Evolutionary conservation across 2,329 filamentous ascomycete genomes (phyloP).

Genomic region (Cyphellophora europaea): DNA sequence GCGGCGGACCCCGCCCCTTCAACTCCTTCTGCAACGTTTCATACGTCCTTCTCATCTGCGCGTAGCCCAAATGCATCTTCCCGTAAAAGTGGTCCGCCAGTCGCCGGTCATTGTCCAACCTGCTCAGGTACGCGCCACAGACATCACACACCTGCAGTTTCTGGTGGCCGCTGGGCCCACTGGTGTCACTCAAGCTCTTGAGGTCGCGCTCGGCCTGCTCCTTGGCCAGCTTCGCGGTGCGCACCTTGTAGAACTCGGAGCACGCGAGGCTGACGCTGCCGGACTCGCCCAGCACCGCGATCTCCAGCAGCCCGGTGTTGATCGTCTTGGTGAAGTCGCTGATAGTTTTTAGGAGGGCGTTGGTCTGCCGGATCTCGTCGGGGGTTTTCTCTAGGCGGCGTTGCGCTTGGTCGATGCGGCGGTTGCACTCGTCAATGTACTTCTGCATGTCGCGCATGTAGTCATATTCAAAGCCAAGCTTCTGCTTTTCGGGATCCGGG

Average conservation of each 20-base stretch:
- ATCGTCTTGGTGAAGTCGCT: slow-evolving; percentile 70
- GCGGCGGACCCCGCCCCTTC: slow-evolving; percentile 59
- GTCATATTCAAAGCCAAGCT: slow-evolving; percentile 89
- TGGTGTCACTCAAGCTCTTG: slow-evolving; percentile 83
- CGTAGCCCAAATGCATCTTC: slow-evolving; percentile 98
- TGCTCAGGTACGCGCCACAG: slow-evolving; percentile 85
- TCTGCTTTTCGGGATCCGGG: slow-evolving; percentile 59
- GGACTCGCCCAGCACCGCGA: slow-evolving; percentile 74
- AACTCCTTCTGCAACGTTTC: slow-evolving; percentile 82
- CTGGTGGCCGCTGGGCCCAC: slow-evolving; percentile 87
- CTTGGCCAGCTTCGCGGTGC: slow-evolving; percentile 70
- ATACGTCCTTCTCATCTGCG: slow-evolving; percentile 92
- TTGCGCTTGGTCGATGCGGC: slow-evolving; percentile 84
- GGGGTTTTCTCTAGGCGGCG: slow-evolving; percentile 90
- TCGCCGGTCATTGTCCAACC: slow-evolving; percentile 87
- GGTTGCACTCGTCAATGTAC: slow-evolving; percentile 94
- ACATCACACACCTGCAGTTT: slow-evolving; percentile 98
- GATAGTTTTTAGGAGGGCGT: slow-evolving; percentile 77
- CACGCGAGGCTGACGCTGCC: slow-evolving; percentile 72
- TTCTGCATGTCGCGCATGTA: slow-evolving; percentile 94
- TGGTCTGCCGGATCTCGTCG: slow-evolving; percentile 94
- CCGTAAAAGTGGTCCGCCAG: slow-evolving; percentile 97
- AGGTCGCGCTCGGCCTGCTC: slow-evolving; percentile 78
- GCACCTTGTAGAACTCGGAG: slow-evolving; percentile 79
- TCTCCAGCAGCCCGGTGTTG: slow-evolving; percentile 72